Evolutionary conservation across 176 grass and related monocot species (phyloP).

Genomic region (Aegilops speltoides): DNA sequence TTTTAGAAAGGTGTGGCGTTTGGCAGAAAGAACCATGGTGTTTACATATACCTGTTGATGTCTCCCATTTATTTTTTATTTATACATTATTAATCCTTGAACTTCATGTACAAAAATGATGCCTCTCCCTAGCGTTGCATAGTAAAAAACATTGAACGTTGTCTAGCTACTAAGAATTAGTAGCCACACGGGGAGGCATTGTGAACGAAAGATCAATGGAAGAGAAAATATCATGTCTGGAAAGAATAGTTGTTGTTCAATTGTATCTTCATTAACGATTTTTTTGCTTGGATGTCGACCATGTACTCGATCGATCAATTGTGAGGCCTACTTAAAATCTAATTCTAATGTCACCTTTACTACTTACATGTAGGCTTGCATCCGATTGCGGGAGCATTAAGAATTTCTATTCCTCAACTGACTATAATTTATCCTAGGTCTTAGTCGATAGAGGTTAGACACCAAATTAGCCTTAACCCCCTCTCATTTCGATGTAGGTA

Average conservation of each 20-base stretch:
- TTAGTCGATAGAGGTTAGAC: neutral
- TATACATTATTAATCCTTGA: too few relatives aligned
- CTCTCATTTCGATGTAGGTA: too few relatives aligned
- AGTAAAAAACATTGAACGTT: too few relatives aligned
- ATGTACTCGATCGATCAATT: too few relatives aligned
- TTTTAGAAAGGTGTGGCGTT: neutral
- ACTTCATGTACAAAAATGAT: too few relatives aligned
- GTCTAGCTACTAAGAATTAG: too few relatives aligned
- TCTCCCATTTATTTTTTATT: too few relatives aligned
- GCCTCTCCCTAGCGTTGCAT: too few relatives aligned
- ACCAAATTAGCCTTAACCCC: neutral
- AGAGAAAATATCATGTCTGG: neutral
- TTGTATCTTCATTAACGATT: neutral
- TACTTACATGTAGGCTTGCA: neutral
- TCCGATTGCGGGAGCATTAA: neutral
- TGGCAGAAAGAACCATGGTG: neutral
- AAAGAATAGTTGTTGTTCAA: neutral
- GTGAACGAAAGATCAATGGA: neutral
- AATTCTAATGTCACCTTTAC: neutral
- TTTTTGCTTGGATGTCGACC: too few relatives aligned
- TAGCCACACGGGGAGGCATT: neutral
- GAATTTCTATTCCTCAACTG: neutral
- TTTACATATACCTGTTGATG: too few relatives aligned
- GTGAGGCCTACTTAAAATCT: neutral
- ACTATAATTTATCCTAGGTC: neutral